A percentile compares a stretch with the other conserved stretches of the same genome.
These are phyloP conservation scores for Colletotrichum melonis DNA, from an alignment of 2,329 filamentous ascomycete genomes.

Conservation along the genomic window DNA sequence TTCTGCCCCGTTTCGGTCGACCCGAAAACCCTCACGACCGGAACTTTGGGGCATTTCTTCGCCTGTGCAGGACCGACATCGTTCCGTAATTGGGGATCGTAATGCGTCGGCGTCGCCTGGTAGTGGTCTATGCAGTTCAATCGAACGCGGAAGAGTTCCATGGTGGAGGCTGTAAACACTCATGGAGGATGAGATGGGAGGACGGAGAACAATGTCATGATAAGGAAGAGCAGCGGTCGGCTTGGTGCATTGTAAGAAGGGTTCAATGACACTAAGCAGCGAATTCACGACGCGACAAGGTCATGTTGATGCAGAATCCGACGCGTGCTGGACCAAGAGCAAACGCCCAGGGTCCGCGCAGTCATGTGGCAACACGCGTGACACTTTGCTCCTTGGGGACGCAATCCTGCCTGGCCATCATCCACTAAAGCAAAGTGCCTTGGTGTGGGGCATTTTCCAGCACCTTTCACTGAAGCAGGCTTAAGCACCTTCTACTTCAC, in stretches of 20 bases:
- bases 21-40: slow-evolving; percentile 90
- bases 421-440: not conserved
- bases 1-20: slow-evolving; percentile 95
- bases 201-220: not conserved
- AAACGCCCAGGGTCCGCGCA: slow-evolving; percentile 15
- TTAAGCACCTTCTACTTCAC: no score
- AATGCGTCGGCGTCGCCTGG: slow-evolving; percentile 79
- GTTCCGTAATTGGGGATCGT: slow-evolving; percentile 83
- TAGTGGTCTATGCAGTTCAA: slow-evolving; percentile 98
- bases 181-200: slow-evolving; percentile 18
- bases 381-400: not conserved
- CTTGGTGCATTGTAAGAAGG: not conserved
- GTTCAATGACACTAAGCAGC: slow-evolving; percentile 5
- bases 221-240: not conserved
- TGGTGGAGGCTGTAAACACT: slow-evolving; percentile 36
- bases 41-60: slow-evolving; percentile 77
- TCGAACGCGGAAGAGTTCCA: slow-evolving; percentile 87
- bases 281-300: slow-evolving; percentile 18
- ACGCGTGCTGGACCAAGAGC: not conserved
- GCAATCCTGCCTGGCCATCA: not conserved
- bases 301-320: slow-evolving; percentile 13
- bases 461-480: no score
- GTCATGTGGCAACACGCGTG: slow-evolving; percentile 43
- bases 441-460: no score
- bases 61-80: slow-evolving; percentile 69